Conservation (phyloP, 305 asterid species). For the Fraxinus sp. region DNA sequence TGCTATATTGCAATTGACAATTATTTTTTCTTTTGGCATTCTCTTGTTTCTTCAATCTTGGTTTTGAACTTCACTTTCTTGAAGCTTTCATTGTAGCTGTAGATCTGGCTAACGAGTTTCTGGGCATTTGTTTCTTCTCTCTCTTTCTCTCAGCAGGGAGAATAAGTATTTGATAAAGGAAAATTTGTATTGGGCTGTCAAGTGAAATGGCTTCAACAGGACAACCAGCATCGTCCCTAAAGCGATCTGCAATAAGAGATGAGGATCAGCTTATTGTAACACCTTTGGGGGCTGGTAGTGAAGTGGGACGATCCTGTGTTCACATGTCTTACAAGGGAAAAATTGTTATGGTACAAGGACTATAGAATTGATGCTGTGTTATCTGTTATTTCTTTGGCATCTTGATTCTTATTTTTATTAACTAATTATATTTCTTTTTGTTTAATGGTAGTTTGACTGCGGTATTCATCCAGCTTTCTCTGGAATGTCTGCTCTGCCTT, state of each 20-base stretch:
- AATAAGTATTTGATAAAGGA: conserved; percentile 6
- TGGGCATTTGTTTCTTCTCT: background rate
- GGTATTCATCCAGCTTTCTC: conserved; percentile 95
- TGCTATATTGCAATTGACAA: background rate
- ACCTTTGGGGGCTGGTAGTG: conserved; percentile 92
- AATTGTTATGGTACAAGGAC: conserved; percentile 56
- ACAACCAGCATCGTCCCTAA: conserved; percentile 42
- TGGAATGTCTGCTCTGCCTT: conserved; percentile 96
- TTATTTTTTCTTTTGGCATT: background rate
- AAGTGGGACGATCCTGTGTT: conserved; percentile 96
- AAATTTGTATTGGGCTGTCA: background rate
- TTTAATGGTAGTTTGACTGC: conserved; percentile 68
- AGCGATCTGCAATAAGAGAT: conserved; percentile 59
- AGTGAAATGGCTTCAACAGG: conserved; percentile 58
- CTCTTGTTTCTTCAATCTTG: background rate
- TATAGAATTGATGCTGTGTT: background rate
- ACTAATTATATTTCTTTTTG: background rate
- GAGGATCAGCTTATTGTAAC: conserved; percentile 86
- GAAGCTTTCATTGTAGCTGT: background rate
- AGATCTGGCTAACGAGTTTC: background rate
- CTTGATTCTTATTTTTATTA: conserved; percentile 2
- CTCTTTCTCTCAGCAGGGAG: background rate
- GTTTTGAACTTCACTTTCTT: background rate
- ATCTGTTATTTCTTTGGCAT: background rate
- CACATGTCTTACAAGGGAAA: conserved; percentile 91